Percentiles rank a stretch among this genome's conserved stretches.
Evolutionary conservation across 1,284 basidiomycete genomes (phyloP).

Genomic region (Microbotryum silenes-acaulis): DNA sequence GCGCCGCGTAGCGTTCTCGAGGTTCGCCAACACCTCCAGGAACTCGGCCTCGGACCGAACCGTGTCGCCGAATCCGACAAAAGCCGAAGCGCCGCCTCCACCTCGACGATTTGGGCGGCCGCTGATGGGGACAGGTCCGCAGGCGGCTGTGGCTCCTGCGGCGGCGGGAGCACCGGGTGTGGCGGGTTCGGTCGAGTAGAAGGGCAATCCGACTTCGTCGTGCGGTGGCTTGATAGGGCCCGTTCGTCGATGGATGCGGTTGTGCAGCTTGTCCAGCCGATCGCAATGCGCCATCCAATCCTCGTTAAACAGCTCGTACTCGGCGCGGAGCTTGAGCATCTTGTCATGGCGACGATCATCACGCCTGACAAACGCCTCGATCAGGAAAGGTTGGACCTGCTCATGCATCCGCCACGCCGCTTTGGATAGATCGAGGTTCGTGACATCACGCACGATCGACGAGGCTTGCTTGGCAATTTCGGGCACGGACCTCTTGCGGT

Average conservation of each 20-base stretch:
- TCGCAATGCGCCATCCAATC: constrained; percentile 33
- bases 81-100: constrained; percentile 9
- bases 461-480: neutral
- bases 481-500: neutral
- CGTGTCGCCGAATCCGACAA: constrained; percentile 56
- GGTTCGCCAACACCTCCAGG: constrained; percentile 87
- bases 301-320: constrained; percentile 28
- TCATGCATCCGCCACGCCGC: constrained; percentile 16
- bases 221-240: constrained; percentile 9
- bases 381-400: constrained; percentile 19
- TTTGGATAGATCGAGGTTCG: constrained; percentile 1
- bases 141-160: constrained; percentile 26
- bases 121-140: constrained; percentile 13
- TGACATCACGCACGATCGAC: neutral
- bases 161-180: constrained; percentile 26
- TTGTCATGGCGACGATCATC: constrained; percentile 28
- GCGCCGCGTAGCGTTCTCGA: constrained; percentile 84
- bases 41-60: constrained; percentile 93
- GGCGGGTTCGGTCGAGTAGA: constrained; percentile 24
- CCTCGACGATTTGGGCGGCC: constrained; percentile 30
- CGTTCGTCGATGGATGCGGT: constrained; percentile 20
- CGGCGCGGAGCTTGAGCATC: constrained; percentile 23
- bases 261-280: constrained; percentile 30
- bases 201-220: constrained; percentile 29
- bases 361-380: constrained; percentile 18